These are phyloP conservation scores for Aspergillus amoenus DNA, from an alignment of 2,329 filamentous ascomycete species.

Conservation along the genomic window DNA sequence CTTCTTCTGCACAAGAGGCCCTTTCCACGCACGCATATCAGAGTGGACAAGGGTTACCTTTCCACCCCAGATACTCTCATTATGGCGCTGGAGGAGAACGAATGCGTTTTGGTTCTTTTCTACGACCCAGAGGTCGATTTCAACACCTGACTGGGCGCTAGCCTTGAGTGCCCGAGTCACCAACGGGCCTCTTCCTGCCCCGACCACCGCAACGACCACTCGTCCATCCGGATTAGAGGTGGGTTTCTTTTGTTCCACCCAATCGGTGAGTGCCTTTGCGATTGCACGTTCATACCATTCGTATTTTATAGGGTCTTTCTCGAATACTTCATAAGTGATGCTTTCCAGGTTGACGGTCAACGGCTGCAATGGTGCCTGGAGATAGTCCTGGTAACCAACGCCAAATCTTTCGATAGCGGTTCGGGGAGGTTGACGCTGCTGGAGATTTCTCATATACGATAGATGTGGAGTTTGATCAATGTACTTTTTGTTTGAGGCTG, in stretches of 20 bases:
- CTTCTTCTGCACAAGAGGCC: constrained; percentile 53
- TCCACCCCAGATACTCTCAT: constrained; percentile 75
- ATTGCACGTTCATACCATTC: constrained; percentile 90
- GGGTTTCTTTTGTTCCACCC: constrained; percentile 69
- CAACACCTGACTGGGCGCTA: constrained; percentile 70
- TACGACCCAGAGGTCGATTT: constrained; percentile 84
- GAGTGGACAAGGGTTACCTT: constrained; percentile 87
- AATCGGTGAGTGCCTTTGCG: constrained; percentile 75
- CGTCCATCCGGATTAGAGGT: constrained; percentile 69
- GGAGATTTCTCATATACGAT: constrained; percentile 79
- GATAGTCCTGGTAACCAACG: constrained; percentile 82
- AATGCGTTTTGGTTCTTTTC: constrained; percentile 99
- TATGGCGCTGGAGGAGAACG: constrained; percentile 85
- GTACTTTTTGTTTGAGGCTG: constrained; percentile 49
- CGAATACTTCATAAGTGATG: constrained; percentile 97
- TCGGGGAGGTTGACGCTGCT: constrained; percentile 72
- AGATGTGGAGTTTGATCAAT: constrained; percentile 65
- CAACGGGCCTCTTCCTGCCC: constrained; percentile 87
- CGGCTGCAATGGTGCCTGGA: constrained; percentile 92
- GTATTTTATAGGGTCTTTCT: constrained; percentile 97
- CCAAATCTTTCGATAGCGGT: constrained; percentile 66
- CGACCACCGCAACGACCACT: constrained; percentile 86
- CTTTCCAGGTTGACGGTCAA: constrained; percentile 95
- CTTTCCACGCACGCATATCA: constrained; percentile 96
- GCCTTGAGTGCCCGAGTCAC: constrained; percentile 84